These are phyloP conservation scores for Lichtheimia hyalospora DNA, from an alignment of 371 early-diverging fungal genomes.

Conservation along the genomic window DNA sequence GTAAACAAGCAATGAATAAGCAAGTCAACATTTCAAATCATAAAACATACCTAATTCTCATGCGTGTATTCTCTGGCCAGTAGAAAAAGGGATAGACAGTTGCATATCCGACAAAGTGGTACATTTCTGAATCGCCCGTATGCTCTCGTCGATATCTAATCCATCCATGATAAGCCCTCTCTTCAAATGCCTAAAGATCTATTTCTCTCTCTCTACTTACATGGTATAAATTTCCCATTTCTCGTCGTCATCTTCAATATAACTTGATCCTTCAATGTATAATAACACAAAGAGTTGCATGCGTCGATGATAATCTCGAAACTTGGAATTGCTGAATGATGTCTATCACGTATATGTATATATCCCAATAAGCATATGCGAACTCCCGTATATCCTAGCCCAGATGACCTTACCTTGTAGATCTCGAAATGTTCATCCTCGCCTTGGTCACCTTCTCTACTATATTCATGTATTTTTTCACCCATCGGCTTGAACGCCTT, in stretches of 20 bases:
- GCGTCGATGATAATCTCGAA: slow-evolving; percentile 75
- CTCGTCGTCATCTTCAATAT: slow-evolving; percentile 81
- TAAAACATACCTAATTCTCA: slow-evolving; percentile 72
- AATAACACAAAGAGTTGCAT: slow-evolving; percentile 78
- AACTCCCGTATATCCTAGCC: neutral
- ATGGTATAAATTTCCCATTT: slow-evolving; percentile 80
- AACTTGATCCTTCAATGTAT: slow-evolving; percentile 90
- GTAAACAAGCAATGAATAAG: neutral
- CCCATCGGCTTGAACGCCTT: slow-evolving; percentile 67
- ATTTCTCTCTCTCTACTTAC: slow-evolving; percentile 33
- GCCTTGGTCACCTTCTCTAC: slow-evolving; percentile 34
- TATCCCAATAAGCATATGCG: neutral
- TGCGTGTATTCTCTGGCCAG: slow-evolving; percentile 76
- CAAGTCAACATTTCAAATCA: neutral
- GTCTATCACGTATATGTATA: slow-evolving; percentile 13
- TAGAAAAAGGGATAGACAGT: slow-evolving; percentile 82
- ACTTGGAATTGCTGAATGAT: slow-evolving; percentile 55
- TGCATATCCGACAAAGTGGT: slow-evolving; percentile 79
- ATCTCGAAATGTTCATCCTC: slow-evolving; percentile 65
- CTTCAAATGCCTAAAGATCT: neutral
- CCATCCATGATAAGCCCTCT: neutral
- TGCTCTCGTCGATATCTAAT: slow-evolving; percentile 33
- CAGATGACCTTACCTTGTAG: slow-evolving; percentile 59
- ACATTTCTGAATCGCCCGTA: slow-evolving; percentile 27
- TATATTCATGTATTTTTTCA: slow-evolving; percentile 70